Evolutionary conservation across 2,329 filamentous ascomycete species (phyloP).

Genomic region (Grosmannia penicillata): DNA sequence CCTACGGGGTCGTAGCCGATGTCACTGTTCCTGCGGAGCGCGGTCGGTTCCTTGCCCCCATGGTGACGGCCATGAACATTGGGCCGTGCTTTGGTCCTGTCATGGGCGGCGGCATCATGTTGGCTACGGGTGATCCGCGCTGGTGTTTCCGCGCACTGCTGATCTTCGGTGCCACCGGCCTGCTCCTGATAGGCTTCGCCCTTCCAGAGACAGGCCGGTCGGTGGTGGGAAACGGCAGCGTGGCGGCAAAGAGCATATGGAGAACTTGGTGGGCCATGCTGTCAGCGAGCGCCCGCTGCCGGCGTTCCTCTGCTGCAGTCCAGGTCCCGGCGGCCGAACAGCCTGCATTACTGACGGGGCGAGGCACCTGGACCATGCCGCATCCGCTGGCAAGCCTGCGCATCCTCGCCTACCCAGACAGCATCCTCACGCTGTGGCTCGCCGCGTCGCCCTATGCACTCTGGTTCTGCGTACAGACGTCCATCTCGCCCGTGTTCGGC

Average conservation of each 20-base stretch:
- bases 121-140: not conserved
- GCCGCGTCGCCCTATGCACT: not conserved
- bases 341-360: not conserved
- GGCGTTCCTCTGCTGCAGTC: not conserved
- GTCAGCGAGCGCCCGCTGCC: not conserved
- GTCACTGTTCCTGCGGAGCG: conserved; percentile 15
- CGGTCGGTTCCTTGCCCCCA: conserved; percentile 11
- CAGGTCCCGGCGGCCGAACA: not conserved
- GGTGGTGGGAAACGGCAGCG: not conserved
- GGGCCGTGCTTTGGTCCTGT: conserved; percentile 15
- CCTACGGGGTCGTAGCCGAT: conserved; percentile 21
- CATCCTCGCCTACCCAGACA: not conserved
- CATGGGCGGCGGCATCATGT: conserved; percentile 14
- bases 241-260: not conserved
- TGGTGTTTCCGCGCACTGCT: not conserved
- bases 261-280: not conserved
- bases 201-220: not conserved
- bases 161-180: not conserved
- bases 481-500: not conserved
- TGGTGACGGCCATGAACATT: conserved; percentile 3
- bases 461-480: not conserved
- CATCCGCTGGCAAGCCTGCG: not conserved
- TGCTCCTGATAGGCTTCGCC: not conserved
- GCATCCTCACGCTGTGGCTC: not conserved
- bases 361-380: not conserved